Base-by-base conservation (phyloP, 202 grass and related monocot species). In the Cymbopogon flexuosus region DNA sequence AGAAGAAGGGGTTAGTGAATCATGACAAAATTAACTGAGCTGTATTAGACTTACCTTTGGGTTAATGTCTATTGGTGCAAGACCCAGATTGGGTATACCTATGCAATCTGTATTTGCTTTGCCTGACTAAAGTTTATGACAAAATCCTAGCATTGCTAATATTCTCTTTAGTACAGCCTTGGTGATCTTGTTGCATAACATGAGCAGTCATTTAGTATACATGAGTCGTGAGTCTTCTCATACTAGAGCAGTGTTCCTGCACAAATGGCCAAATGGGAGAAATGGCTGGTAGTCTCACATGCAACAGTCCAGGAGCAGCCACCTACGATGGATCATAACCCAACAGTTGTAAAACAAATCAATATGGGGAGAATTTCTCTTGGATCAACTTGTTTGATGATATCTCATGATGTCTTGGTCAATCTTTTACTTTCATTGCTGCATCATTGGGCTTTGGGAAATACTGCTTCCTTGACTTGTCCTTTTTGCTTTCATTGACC, bases 131-230 rank as follows among this genome's bases (percentile, higher is more conserved):
- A 30, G 10, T 75, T 79, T 3, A 13, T 6, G 27, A 69, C 8
- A 75, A 74, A 34, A 29, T 23, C 56, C 8, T 23, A 77, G 57
- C 16, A 21, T 35, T 68, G 16, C 37, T 60, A 37, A 8, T 43
- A 42, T 73, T 68, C 37, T 68, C 9, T 80, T 40, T 24, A 4
- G 27, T 29, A 64, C 41, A 64, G 36, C 35, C 33, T 30, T 62
- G 56, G n/a, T 59, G 61, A 63, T 54, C 8, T 78, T 90, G 39
- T 84, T 65, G 42, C 49, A 69, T 62, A 29, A 29, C 36, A 52
- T 54, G 51, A 45, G 54, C 34, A 30, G 24, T 42, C 18, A 56
- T 22, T 22, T 22, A 23, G 21, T 24, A 61, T 59, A 66, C 30
- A 58, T 58, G 54, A 27, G 15, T 8, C 12, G 5, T 33, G 75